phyloP scores from a whole-genome alignment of 495 filamentous ascomycete species.

The Hypoxylon lienhwacheense region DNA sequence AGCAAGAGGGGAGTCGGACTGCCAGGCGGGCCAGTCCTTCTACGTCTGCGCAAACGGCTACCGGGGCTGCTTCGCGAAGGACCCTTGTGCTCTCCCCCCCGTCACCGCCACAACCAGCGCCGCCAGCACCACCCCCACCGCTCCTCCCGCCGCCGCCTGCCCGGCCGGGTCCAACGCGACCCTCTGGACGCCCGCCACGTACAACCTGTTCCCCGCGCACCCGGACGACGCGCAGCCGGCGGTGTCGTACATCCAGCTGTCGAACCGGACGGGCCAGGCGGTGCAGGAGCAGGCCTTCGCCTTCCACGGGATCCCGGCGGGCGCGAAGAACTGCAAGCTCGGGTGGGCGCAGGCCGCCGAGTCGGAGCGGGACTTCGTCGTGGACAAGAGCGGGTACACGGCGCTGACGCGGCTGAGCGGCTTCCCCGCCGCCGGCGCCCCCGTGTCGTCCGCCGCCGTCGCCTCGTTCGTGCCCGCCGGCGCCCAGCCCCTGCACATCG shows the following conservation, averaged over 20 bases:
- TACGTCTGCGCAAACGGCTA: constrained; percentile 28
- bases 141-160: background rate
- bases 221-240: constrained; percentile 47
- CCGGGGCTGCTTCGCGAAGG: constrained; percentile 18
- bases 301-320: constrained; percentile 39
- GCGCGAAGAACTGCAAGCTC: constrained; percentile 37
- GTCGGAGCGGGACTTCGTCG: constrained; percentile 38
- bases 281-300: constrained; percentile 40
- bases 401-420: constrained; percentile 33
- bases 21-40: constrained; percentile 13
- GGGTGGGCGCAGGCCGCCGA: constrained; percentile 39
- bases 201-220: constrained; percentile 53
- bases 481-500: background rate
- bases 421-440: constrained; percentile 32
- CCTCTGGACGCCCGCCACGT: constrained; percentile 55
- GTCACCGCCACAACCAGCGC: background rate
- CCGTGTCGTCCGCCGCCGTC: constrained; percentile 11
- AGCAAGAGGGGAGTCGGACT: constrained; percentile 13
- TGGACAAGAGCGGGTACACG: constrained; percentile 36
- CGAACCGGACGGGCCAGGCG: constrained; percentile 23
- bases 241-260: constrained; percentile 37
- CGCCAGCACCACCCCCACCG: background rate
- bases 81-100: constrained; percentile 26
- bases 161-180: constrained; percentile 55
- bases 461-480: constrained; percentile 4